Base-by-base conservation (phyloP, 306 rosid species). In the Pachyrhizus erosus region DNA sequence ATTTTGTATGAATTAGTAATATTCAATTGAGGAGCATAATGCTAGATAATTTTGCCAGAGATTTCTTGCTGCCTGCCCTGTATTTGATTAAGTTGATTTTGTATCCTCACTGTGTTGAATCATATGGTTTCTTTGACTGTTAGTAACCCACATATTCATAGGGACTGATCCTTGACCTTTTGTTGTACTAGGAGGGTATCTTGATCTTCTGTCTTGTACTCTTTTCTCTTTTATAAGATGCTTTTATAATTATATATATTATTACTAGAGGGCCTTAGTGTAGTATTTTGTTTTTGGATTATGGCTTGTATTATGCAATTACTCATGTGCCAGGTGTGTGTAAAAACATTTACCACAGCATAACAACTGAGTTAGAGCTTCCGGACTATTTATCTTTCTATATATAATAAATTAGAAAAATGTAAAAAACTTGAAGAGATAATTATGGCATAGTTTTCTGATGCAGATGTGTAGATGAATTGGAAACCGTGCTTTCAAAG, bases 381-480 rank as follows among this genome's bases (percentile, higher is more conserved):
- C 51, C 18, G 7, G 34, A 39, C 33, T 12, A 37, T 54, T 27
- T 84, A 12, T 27, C 26, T 80, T 23, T 27, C 26, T 80, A 66
- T 84, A 5, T 58, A 60, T 17, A 21, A 21, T 27, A 1, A 27
- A 1, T 27, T 1, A 6, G 8, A 37, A 37, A 37, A 7, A 37
- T 37, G 42, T 12, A 15, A 65, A 12, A 10, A 29, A 24, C 34
- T 65, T 29, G 7, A 51, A 74, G 80, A 62, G 69, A 65, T 65
- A 75, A 62, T 80, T n/a, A 54, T 46, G 68, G 43, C 70, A 23
- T 64, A 55, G 20, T 84, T 31, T 70, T 82, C 80, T 83, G 54
- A 71, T 84, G 76, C 93, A 96, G 98, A 89, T 93, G 99, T 72
- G 97, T 93, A 29, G 99, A 93, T 85, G 98, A 92, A 88, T 84